Evolutionary conservation across 2,329 filamentous ascomycete genomes (phyloP).

Genomic region (Nothophaeocryptopus gaeumannii): DNA sequence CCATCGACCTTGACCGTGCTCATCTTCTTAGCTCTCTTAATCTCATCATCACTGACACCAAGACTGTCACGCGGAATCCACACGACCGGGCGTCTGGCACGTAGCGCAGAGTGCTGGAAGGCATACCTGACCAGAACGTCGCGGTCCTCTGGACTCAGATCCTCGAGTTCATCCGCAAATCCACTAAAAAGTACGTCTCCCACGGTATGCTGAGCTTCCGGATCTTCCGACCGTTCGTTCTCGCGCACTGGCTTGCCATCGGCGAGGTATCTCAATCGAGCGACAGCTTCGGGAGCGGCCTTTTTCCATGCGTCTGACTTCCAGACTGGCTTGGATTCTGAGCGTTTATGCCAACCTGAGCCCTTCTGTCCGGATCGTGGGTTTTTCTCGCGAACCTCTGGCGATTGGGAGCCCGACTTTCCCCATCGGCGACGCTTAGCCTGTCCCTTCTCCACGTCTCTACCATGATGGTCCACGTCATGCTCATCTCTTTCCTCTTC

Average conservation of each 20-base stretch:
- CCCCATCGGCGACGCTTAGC: not conserved
- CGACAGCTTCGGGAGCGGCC: conserved; percentile 23
- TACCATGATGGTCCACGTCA: conserved; percentile 34
- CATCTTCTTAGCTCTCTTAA: conserved; percentile 70
- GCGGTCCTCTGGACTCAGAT: conserved; percentile 84
- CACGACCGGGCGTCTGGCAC: conserved; percentile 79
- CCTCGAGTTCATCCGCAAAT: conserved; percentile 89
- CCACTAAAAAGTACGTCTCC: conserved; percentile 81
- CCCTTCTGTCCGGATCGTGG: too few relatives aligned
- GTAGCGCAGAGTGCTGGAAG: conserved; percentile 85
- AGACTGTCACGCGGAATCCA: conserved; percentile 93
- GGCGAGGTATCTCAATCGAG: conserved; percentile 24
- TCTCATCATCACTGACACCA: conserved; percentile 88
- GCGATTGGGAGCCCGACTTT: conserved; percentile 1
- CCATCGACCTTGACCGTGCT: conserved; percentile 55
- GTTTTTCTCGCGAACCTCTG: not conserved
- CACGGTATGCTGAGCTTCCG: conserved; percentile 66
- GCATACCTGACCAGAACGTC: conserved; percentile 81
- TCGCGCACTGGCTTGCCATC: conserved; percentile 16
- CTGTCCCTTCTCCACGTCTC: conserved; percentile 11
- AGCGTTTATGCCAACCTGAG: conserved; percentile 14
- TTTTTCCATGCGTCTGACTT: conserved; percentile 19
- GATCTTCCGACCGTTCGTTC: conserved; percentile 9
- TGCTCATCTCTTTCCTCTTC: conserved; percentile 21
- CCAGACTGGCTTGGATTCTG: conserved; percentile 13